These are phyloP conservation scores for Pichia cephalocereana DNA, from an alignment of 805 yeast species.

Conservation along the genomic window DNA sequence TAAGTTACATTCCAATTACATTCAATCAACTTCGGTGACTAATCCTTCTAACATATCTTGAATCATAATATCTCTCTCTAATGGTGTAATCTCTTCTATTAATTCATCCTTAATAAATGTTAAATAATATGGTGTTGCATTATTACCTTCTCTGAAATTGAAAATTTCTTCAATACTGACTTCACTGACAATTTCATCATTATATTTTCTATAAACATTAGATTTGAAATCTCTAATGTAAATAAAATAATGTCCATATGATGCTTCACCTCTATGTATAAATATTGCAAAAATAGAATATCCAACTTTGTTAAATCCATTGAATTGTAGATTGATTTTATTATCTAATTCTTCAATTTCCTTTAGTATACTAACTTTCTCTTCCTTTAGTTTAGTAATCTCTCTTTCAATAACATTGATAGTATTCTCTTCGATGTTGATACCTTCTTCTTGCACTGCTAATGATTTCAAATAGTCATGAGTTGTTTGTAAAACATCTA, in stretches of 20 bases:
- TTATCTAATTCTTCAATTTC: conserved; percentile 36
- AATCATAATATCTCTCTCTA: conserved; percentile 37
- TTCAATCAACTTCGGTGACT: neutral
- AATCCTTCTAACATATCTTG: conserved; percentile 2
- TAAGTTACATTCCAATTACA: neutral
- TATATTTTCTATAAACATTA: conserved; percentile 75
- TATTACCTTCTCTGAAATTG: conserved; percentile 57
- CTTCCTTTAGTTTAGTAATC: conserved; percentile 37
- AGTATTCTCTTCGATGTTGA: conserved; percentile 36
- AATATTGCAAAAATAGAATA: conserved; percentile 86
- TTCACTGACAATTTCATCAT: conserved; percentile 90
- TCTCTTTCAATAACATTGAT: conserved; percentile 39
- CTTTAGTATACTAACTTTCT: conserved; percentile 30
- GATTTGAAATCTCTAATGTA: conserved; percentile 72
- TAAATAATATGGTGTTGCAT: conserved; percentile 90
- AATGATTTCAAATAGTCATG: conserved; percentile 38
- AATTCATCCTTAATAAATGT: conserved; percentile 68
- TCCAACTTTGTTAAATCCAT: conserved; percentile 50
- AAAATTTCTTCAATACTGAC: conserved; percentile 60
- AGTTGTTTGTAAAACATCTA: conserved; percentile 48
- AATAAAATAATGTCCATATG: conserved; percentile 96
- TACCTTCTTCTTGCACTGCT: conserved; percentile 10
- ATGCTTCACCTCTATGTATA: conserved; percentile 92
- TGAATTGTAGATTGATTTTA: conserved; percentile 52
- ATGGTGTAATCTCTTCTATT: conserved; percentile 52